Conservation (phyloP, 2,329 filamentous ascomycete species). For the Penicillium corylophilum region DNA sequence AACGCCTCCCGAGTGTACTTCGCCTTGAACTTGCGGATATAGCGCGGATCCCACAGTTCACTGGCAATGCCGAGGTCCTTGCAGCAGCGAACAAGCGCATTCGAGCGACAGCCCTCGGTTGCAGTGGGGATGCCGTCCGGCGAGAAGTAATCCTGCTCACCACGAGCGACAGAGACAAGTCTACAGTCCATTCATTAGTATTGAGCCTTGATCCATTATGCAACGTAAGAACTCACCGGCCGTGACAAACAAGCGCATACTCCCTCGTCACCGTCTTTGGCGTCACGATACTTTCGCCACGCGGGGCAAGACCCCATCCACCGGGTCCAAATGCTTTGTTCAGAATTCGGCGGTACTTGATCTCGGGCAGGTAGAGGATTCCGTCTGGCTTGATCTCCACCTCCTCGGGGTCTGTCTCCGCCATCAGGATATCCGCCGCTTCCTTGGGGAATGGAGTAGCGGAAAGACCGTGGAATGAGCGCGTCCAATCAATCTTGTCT, state of each 20-base stretch:
- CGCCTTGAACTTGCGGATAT: conserved; percentile 78
- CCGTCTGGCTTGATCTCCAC: conserved; percentile 98
- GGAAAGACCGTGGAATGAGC: conserved; percentile 78
- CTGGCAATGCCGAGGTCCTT: conserved; percentile 94
- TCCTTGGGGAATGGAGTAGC: conserved; percentile 68
- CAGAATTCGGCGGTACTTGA: conserved; percentile 91
- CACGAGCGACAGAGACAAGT: conserved; percentile 86
- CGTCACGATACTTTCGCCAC: conserved; percentile 82
- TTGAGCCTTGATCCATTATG: not conserved
- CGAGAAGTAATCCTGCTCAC: conserved; percentile 91
- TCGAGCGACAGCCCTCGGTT: conserved; percentile 95
- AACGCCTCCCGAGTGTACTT: conserved; percentile 74
- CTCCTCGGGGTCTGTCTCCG: conserved; percentile 67
- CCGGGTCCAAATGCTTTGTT: conserved; percentile 92
- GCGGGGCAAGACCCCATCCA: conserved; percentile 89
- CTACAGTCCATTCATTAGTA: conserved; percentile 46
- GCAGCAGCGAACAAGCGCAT: conserved; percentile 96
- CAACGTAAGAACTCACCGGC: conserved; percentile 59
- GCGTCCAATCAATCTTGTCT: conserved; percentile 72
- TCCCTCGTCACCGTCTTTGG: conserved; percentile 79
- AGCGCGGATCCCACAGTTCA: conserved; percentile 94
- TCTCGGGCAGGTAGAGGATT: conserved; percentile 93
- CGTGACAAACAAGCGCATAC: conserved; percentile 86
- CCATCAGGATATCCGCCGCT: conserved; percentile 66
- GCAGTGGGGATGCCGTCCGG: conserved; percentile 89